phyloP scores from a whole-genome alignment of 2,329 filamentous ascomycete genomes.

The Cladosporium phlei region DNA sequence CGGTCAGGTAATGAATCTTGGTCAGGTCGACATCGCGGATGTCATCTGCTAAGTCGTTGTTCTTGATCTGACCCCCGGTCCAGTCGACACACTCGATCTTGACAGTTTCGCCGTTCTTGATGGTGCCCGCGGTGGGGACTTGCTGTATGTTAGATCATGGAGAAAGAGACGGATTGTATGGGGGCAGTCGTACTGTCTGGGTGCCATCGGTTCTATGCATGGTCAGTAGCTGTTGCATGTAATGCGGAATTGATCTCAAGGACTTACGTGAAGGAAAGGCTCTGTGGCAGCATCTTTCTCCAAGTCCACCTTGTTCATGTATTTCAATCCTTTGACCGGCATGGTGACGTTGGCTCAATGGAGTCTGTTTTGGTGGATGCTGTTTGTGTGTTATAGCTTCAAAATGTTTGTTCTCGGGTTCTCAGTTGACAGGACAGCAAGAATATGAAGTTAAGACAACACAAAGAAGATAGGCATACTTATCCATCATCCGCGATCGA shows the following conservation, averaged over 20 bases:
- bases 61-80: constrained; percentile 69
- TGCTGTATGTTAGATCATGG: background rate
- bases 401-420: too few relatives aligned
- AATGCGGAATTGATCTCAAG: too few relatives aligned
- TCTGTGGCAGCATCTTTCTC: constrained; percentile 68
- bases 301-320: constrained; percentile 67
- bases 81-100: constrained; percentile 93
- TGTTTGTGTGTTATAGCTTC: too few relatives aligned
- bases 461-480: background rate
- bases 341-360: constrained; percentile 30
- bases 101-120: constrained; percentile 79
- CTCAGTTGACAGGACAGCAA: too few relatives aligned
- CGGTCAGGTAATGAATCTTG: constrained; percentile 79
- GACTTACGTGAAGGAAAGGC: constrained; percentile 35
- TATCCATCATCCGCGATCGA: background rate
- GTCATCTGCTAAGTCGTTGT: constrained; percentile 87
- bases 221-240: constrained; percentile 10
- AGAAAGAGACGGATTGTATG: too few relatives aligned
- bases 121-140: constrained; percentile 70
- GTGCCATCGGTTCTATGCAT: constrained; percentile 77
- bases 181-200: constrained; percentile 64
- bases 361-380: too few relatives aligned
- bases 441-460: background rate
- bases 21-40: constrained; percentile 79
- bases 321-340: constrained; percentile 58